Evolutionary conservation across 2,329 filamentous ascomycete species (phyloP).

Genomic region (Epichloe sylvatica): DNA sequence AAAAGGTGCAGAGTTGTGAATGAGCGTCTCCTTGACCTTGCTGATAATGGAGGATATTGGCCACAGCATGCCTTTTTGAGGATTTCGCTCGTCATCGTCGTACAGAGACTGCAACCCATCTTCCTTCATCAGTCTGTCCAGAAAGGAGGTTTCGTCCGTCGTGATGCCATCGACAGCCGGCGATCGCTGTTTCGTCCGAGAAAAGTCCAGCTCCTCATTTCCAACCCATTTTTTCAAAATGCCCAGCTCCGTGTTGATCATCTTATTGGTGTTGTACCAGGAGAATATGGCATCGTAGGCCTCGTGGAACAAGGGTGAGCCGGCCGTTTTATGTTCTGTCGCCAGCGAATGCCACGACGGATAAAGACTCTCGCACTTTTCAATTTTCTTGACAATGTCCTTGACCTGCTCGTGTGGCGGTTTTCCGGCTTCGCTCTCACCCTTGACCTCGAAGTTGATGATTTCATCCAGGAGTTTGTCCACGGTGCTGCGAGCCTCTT

Average conservation of each 20-base stretch:
- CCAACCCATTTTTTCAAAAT: conserved; percentile 95
- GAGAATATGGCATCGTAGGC: conserved; percentile 81
- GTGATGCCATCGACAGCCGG: conserved; percentile 54
- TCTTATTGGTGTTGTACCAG: conserved; percentile 93
- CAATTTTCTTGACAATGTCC: conserved; percentile 80
- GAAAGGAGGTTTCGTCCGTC: conserved; percentile 78
- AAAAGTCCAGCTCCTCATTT: conserved; percentile 88
- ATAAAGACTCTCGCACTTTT: conserved; percentile 75
- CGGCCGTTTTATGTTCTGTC: conserved; percentile 59
- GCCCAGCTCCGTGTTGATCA: conserved; percentile 87
- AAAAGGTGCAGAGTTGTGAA: conserved; percentile 73
- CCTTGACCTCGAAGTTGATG: conserved; percentile 86
- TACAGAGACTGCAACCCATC: conserved; percentile 87
- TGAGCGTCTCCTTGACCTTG: conserved; percentile 86
- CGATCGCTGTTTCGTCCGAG: conserved; percentile 55
- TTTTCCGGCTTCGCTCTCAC: conserved; percentile 82
- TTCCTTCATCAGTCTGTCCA: conserved; percentile 89
- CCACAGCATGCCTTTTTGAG: conserved; percentile 62
- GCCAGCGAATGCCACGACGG: conserved; percentile 66
- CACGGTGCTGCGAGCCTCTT: conserved; percentile 63
- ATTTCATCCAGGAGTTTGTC: conserved; percentile 73
- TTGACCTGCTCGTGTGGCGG: conserved; percentile 76
- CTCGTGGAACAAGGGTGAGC: conserved; percentile 62
- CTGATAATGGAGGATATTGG: conserved; percentile 75
- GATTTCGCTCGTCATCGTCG: conserved; percentile 42